Evolutionary conservation across 2,329 filamentous ascomycete species (phyloP).

Genomic region (Nothopassalora personata): DNA sequence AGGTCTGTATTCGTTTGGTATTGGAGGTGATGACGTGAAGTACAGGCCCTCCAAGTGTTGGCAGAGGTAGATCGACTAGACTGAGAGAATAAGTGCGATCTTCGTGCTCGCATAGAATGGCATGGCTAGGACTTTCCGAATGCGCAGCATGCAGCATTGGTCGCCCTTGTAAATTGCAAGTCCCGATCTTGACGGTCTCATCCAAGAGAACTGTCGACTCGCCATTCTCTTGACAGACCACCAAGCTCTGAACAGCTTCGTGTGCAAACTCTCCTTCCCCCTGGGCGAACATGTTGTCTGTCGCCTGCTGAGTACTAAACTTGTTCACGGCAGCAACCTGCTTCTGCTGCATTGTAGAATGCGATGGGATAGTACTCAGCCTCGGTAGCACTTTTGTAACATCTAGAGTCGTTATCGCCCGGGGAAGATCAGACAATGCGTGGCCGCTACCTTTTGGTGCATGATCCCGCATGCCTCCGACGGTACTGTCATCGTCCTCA

Average conservation of each 20-base stretch:
- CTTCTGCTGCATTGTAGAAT: constrained; percentile 45
- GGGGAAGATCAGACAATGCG: constrained; percentile 48
- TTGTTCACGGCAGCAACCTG: constrained; percentile 23
- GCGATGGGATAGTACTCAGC: constrained; percentile 41
- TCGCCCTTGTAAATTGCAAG: constrained; percentile 10
- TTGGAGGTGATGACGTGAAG: constrained; percentile 80
- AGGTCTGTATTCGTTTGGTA: constrained; percentile 74
- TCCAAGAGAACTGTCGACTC: constrained; percentile 26
- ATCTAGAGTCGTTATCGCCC: constrained; percentile 68
- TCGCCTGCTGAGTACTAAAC: constrained; percentile 24
- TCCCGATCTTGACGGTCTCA: constrained; percentile 29
- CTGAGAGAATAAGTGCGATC: constrained; percentile 6
- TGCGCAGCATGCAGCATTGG: constrained; percentile 61
- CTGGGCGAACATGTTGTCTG: constrained; percentile 24
- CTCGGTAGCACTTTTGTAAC: constrained; percentile 71
- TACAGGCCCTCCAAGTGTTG: constrained; percentile 48
- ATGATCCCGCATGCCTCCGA: background rate
- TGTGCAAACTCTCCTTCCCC: constrained; percentile 6
- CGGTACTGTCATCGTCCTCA: constrained; percentile 37
- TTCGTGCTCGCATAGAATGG: constrained; percentile 48
- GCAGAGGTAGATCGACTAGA: constrained; percentile 24
- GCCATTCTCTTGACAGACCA: constrained; percentile 19
- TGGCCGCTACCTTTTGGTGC: background rate
- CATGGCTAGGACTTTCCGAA: constrained; percentile 68
- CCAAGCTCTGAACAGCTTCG: constrained; percentile 19